Conservation (phyloP, 805 yeast genomes). For the Debaryomyces tyrocola region DNA sequence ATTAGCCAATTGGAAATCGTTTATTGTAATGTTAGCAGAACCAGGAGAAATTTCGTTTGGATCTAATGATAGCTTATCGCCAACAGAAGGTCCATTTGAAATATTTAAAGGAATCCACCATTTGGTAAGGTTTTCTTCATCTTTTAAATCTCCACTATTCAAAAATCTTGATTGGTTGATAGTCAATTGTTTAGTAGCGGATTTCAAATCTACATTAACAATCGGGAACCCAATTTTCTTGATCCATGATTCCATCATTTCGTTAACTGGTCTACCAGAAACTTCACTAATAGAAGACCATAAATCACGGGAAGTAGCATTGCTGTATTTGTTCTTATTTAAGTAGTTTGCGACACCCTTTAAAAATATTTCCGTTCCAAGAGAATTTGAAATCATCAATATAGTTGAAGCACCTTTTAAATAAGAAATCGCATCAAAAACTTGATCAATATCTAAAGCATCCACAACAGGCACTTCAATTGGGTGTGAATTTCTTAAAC, state of each 20-base stretch:
- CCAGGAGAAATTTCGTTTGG: not conserved
- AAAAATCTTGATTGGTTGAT: conserved; percentile 62
- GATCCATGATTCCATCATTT: conserved; percentile 72
- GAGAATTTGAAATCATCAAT: conserved; percentile 69
- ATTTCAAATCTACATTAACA: conserved; percentile 44
- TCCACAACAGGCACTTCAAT: conserved; percentile 78
- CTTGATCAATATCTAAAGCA: conserved; percentile 78
- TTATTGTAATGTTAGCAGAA: conserved; percentile 10
- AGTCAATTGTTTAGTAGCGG: conserved; percentile 31
- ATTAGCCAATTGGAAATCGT: conserved; percentile 19
- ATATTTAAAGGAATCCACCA: conserved; percentile 62
- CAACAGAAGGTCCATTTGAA: conserved; percentile 15
- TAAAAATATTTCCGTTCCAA: conserved; percentile 69
- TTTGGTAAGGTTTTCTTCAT: conserved; percentile 53
- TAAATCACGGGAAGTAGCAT: conserved; percentile 72
- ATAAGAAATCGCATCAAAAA: conserved; percentile 80
- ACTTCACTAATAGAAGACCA: conserved; percentile 68
- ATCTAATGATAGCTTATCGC: not conserved
- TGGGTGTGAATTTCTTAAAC: conserved; percentile 69
- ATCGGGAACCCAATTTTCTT: conserved; percentile 73
- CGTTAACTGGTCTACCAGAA: conserved; percentile 58
- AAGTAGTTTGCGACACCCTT: conserved; percentile 73
- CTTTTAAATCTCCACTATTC: conserved; percentile 57
- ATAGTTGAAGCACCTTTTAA: conserved; percentile 78
- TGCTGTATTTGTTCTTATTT: conserved; percentile 59